Conservation (phyloP, 2,329 filamentous ascomycete genomes). For the Dactylellina cionopaga region DNA sequence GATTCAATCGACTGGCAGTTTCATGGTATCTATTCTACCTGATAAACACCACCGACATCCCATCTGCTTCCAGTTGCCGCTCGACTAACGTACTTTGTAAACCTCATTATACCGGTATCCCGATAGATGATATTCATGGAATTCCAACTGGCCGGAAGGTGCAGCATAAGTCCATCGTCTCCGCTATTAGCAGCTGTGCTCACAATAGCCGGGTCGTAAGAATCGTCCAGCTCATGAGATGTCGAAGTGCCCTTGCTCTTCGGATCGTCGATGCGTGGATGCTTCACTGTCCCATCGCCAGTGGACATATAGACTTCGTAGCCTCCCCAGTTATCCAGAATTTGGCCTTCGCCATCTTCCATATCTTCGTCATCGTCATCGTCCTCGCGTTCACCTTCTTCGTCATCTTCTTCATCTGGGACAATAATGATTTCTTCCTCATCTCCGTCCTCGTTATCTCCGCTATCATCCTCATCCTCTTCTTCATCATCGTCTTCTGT, state of each 20-base stretch:
- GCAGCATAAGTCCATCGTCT: conserved; percentile 78
- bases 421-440: conserved; percentile 44
- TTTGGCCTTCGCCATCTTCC: conserved; percentile 54
- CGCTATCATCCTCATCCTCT: conserved; percentile 59
- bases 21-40: conserved; percentile 20
- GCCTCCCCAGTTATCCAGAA: conserved; percentile 63
- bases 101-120: conserved; percentile 85
- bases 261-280: conserved; percentile 59
- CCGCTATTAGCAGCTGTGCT: conserved; percentile 73
- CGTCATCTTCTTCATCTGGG: conserved; percentile 41
- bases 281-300: conserved; percentile 57
- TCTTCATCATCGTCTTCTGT: conserved; percentile 62
- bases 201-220: conserved; percentile 87
- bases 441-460: conserved; percentile 57
- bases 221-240: conserved; percentile 59
- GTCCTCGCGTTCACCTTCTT: conserved; percentile 40
- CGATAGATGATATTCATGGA: conserved; percentile 88
- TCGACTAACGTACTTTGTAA: conserved; percentile 93
- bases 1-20: neutral
- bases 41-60: conserved; percentile 71
- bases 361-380: conserved; percentile 19
- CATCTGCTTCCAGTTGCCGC: conserved; percentile 87
- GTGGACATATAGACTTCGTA: conserved; percentile 62
- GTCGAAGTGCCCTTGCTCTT: conserved; percentile 70
- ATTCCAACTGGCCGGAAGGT: conserved; percentile 81